Evolutionary conservation across 2,329 filamentous ascomycete genomes (phyloP).

Genomic region (Rutstroemia sp.): DNA sequence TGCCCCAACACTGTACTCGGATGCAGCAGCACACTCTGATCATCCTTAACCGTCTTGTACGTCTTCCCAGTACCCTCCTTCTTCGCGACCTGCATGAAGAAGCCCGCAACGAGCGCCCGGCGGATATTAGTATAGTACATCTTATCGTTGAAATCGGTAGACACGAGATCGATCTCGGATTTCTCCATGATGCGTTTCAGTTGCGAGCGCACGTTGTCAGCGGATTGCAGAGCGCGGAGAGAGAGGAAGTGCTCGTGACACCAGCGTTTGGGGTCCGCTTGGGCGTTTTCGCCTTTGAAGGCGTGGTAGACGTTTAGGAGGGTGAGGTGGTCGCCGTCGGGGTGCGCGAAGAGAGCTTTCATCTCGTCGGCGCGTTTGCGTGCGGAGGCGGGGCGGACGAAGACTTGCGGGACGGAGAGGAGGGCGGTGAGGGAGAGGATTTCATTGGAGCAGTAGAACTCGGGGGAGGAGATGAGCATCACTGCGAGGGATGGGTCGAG

Average conservation of each 20-base stretch:
- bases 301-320: constrained; percentile 97
- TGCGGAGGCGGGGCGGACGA: constrained; percentile 76
- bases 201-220: constrained; percentile 88
- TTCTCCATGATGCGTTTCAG: constrained; percentile 96
- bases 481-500: constrained; percentile 90
- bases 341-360: constrained; percentile 89
- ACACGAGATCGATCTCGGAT: constrained; percentile 75
- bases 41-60: constrained; percentile 94
- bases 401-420: constrained; percentile 90
- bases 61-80: constrained; percentile 81
- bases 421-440: constrained; percentile 91
- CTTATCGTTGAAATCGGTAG: constrained; percentile 87
- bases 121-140: constrained; percentile 98
- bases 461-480: constrained; percentile 94
- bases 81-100: constrained; percentile 99
- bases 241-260: constrained; percentile 96
- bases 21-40: constrained; percentile 88
- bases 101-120: constrained; percentile 82
- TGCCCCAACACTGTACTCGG: constrained; percentile 83
- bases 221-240: constrained; percentile 78
- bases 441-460: constrained; percentile 98
- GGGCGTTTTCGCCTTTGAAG: constrained; percentile 70
- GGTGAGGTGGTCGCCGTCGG: constrained; percentile 90
- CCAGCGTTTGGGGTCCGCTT: constrained; percentile 78
- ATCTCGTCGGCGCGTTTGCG: constrained; percentile 94